These are phyloP conservation scores for Sarcomyxa edulis DNA, from an alignment of 768 basidiomycete species.

Conservation along the genomic window DNA sequence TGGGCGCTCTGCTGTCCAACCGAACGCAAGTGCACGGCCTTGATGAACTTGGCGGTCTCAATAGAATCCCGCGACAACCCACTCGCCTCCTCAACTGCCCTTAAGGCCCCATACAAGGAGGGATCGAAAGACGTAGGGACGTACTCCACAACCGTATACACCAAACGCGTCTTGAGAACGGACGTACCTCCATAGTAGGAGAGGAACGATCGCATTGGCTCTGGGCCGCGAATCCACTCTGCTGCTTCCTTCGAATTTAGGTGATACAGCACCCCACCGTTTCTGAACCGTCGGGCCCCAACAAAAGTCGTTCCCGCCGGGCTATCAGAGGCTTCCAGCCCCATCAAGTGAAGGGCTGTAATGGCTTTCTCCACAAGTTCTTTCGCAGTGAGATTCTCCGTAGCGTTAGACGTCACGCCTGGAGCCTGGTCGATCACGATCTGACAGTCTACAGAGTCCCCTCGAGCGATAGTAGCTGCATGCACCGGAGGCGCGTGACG, in stretches of 20 bases:
- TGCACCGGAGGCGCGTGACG: too few relatives aligned
- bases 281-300: constrained; percentile 7
- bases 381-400: too few relatives aligned
- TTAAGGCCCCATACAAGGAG: not conserved
- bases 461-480: too few relatives aligned
- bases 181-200: constrained; percentile 9
- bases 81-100: constrained; percentile 12
- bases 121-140: constrained; percentile 16
- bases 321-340: not conserved
- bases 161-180: constrained; percentile 3
- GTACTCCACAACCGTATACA: constrained; percentile 13
- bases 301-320: constrained; percentile 7
- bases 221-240: constrained; percentile 9
- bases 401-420: too few relatives aligned
- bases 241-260: constrained; percentile 8
- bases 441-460: too few relatives aligned
- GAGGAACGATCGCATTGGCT: constrained; percentile 8
- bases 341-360: constrained; percentile 2
- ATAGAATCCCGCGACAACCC: constrained; percentile 6
- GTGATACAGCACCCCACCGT: constrained; percentile 13
- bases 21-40: constrained; percentile 10
- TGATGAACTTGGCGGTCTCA: constrained; percentile 18
- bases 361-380: constrained; percentile 6
- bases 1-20: constrained; percentile 16
- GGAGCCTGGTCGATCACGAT: too few relatives aligned